Evolutionary conservation across 2,329 filamentous ascomycete species (phyloP).

Genomic region (Phialemoniopsis sp.): DNA sequence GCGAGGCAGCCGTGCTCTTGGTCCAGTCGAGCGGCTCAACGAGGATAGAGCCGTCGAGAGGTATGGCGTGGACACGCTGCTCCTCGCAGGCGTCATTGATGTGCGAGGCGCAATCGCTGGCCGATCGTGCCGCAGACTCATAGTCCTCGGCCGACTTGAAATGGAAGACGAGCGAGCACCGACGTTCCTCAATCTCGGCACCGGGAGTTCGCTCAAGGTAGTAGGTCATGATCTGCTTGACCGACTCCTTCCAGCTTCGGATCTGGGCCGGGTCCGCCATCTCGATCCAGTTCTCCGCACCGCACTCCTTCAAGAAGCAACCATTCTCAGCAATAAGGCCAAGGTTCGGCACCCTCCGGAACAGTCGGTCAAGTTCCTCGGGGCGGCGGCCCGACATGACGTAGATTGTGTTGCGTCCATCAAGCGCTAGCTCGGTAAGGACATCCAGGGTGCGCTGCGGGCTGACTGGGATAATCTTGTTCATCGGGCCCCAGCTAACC

Average conservation of each 20-base stretch:
- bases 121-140: conserved; percentile 70
- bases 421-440: conserved; percentile 74
- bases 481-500: conserved; percentile 80
- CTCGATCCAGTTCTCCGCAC: conserved; percentile 67
- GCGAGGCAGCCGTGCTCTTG: conserved; percentile 77
- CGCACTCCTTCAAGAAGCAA: conserved; percentile 76
- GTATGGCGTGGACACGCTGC: conserved; percentile 79
- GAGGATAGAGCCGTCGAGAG: conserved; percentile 73
- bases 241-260: conserved; percentile 75
- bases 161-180: conserved; percentile 87
- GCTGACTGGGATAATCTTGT: conserved; percentile 79
- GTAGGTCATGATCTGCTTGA: conserved; percentile 79
- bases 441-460: conserved; percentile 79
- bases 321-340: conserved; percentile 94
- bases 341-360: conserved; percentile 76
- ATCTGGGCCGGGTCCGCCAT: conserved; percentile 71
- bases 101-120: conserved; percentile 85
- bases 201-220: conserved; percentile 88
- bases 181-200: conserved; percentile 83
- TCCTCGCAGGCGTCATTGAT: conserved; percentile 90
- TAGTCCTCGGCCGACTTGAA: conserved; percentile 79
- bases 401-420: conserved; percentile 81
- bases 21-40: conserved; percentile 85
- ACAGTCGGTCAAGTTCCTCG: conserved; percentile 82
- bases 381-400: conserved; percentile 89